Percentiles rank a stretch among this genome's conserved stretches.
Conservation (phyloP, 371 early-diverging fungal genomes). For the Lichtheimia hyalospora region DNA sequence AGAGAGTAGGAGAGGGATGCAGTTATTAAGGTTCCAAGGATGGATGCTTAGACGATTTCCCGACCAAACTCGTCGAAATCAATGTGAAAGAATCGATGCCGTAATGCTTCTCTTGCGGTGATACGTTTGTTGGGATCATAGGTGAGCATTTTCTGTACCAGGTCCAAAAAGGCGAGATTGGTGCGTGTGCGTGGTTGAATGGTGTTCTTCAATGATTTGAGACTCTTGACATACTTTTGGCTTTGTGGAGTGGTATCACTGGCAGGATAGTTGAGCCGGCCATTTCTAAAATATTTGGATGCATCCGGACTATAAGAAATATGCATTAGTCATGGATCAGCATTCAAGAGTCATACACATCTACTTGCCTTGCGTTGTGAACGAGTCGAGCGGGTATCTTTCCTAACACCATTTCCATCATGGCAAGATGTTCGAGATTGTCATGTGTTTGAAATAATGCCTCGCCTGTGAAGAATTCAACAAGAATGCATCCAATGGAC, state of each 20-base stretch:
- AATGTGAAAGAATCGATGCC: slow-evolving; percentile 78
- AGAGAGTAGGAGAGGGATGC: neutral
- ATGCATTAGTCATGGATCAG: neutral
- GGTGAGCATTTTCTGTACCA: slow-evolving; percentile 78
- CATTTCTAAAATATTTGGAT: slow-evolving; percentile 61
- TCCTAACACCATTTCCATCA: slow-evolving; percentile 73
- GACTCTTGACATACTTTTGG: slow-evolving; percentile 65
- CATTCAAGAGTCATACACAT: no score
- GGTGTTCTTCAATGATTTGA: slow-evolving; percentile 55
- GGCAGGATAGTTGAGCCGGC: slow-evolving; percentile 67
- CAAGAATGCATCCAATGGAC: slow-evolving; percentile 96
- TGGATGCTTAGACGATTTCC: neutral
- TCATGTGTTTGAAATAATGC: slow-evolving; percentile 95
- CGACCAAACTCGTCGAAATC: slow-evolving; percentile 33
- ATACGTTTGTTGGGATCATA: slow-evolving; percentile 87
- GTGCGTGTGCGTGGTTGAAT: slow-evolving; percentile 30
- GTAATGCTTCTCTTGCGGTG: slow-evolving; percentile 80
- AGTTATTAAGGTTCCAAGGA: neutral
- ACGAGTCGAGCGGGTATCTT: slow-evolving; percentile 42
- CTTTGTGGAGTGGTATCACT: slow-evolving; percentile 62
- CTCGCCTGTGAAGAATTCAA: slow-evolving; percentile 94
- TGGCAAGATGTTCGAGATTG: slow-evolving; percentile 76
- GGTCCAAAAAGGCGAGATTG: slow-evolving; percentile 51
- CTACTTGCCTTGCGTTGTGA: slow-evolving; percentile 8
- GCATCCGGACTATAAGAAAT: slow-evolving; percentile 33